Conservation (phyloP, 1,284 basidiomycete species). For the Sporisorium scitamineum region DNA sequence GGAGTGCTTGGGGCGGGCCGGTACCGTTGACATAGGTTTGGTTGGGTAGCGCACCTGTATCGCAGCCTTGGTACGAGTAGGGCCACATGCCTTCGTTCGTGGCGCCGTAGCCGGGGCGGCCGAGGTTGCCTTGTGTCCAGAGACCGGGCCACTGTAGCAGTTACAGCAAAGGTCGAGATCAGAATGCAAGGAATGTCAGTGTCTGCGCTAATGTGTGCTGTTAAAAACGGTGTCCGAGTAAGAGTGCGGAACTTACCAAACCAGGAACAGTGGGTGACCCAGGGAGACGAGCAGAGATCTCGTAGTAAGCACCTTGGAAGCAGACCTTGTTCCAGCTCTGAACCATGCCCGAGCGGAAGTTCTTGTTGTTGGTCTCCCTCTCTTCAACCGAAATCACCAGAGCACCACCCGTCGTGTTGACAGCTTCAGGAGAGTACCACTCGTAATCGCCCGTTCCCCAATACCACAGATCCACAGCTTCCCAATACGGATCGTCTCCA, state of each 20-base stretch:
- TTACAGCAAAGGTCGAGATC: no score
- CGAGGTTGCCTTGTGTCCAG: constrained; percentile 67
- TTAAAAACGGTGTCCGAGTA: not conserved
- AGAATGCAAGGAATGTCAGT: not conserved
- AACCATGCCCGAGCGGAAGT: constrained; percentile 67
- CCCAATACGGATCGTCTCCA: constrained; percentile 68
- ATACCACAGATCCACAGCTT: constrained; percentile 74
- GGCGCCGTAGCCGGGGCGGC: constrained; percentile 66
- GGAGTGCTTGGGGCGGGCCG: constrained; percentile 52
- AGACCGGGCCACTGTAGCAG: constrained; percentile 70
- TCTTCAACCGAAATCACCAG: constrained; percentile 61
- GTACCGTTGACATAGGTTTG: constrained; percentile 58
- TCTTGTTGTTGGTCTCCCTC: constrained; percentile 58
- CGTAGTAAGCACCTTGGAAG: constrained; percentile 68
- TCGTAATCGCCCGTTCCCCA: constrained; percentile 66
- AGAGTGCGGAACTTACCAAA: not conserved
- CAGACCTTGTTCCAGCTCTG: constrained; percentile 69
- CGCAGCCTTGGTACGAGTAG: constrained; percentile 70
- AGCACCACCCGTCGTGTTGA: constrained; percentile 58
- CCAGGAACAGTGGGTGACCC: constrained; percentile 32
- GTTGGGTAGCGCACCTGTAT: constrained; percentile 64
- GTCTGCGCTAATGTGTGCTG: not conserved
- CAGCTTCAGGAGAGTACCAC: constrained; percentile 69
- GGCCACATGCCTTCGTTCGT: constrained; percentile 69
- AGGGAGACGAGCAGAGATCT: constrained; percentile 50